phyloP scores from a whole-genome alignment of 2,329 filamentous ascomycete species.

The Diaporthe sp. region DNA sequence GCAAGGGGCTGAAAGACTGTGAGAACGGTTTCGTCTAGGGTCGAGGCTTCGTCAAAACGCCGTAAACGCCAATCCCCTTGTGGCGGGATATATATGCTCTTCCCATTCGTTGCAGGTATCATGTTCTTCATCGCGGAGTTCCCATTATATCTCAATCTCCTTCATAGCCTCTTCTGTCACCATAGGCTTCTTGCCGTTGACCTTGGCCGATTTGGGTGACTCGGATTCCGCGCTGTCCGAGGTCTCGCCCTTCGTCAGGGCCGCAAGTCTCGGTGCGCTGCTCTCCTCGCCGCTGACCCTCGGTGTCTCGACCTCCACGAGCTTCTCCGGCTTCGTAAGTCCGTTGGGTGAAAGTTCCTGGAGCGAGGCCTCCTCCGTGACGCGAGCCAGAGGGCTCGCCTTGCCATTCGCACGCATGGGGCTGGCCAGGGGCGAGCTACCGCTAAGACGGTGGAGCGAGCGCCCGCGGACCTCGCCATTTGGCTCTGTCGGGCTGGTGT shows the following conservation, averaged over 20 bases:
- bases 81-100: constrained; percentile 35
- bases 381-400: constrained; percentile 77
- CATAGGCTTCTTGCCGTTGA: constrained; percentile 56
- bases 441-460: constrained; percentile 75
- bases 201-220: constrained; percentile 42
- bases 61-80: constrained; percentile 35
- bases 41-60: constrained; percentile 36
- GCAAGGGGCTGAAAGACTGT: constrained; percentile 17
- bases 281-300: constrained; percentile 57
- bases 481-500: constrained; percentile 72
- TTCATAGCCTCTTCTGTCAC: constrained; percentile 65
- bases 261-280: constrained; percentile 44
- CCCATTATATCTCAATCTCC: constrained; percentile 67
- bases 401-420: constrained; percentile 76
- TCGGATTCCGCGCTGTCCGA: constrained; percentile 50
- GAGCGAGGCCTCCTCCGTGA: constrained; percentile 73
- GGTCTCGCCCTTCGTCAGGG: constrained; percentile 45
- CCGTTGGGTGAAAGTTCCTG: constrained; percentile 49
- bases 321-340: constrained; percentile 56
- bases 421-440: constrained; percentile 71
- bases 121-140: constrained; percentile 40
- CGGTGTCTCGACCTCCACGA: constrained; percentile 68
- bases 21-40: constrained; percentile 31
- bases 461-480: constrained; percentile 73
- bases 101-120: constrained; percentile 37